phyloP scores from a whole-genome alignment of 2,329 filamentous ascomycete species.

The Colletotrichum magnum region DNA sequence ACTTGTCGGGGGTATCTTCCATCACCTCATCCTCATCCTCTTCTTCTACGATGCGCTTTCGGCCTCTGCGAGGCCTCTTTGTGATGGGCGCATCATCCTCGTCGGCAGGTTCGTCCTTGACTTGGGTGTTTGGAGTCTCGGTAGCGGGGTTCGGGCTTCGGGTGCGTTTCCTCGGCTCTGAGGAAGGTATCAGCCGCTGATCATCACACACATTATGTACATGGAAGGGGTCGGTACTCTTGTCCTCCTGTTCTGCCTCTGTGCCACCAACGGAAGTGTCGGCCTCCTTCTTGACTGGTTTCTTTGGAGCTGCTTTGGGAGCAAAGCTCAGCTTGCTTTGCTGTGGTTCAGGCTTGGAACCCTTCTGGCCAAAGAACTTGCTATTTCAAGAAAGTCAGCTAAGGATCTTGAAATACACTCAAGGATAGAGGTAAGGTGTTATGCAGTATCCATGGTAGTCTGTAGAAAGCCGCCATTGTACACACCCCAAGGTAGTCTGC shows the following conservation, averaged over 20 bases:
- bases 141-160: constrained; percentile 46
- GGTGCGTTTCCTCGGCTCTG: constrained; percentile 64
- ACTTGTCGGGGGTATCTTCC: constrained; percentile 49
- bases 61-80: constrained; percentile 68
- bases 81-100: constrained; percentile 71
- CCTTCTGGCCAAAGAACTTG: constrained; percentile 86
- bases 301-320: constrained; percentile 61
- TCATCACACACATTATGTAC: neutral
- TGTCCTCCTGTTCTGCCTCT: constrained; percentile 53
- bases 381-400: constrained; percentile 60
- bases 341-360: constrained; percentile 70
- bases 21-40: constrained; percentile 66
- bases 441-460: neutral
- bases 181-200: neutral
- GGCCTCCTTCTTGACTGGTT: constrained; percentile 52
- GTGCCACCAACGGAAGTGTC: constrained; percentile 45
- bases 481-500: constrained; percentile 82
- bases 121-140: constrained; percentile 43
- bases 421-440: neutral
- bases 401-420: neutral
- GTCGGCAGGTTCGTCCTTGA: constrained; percentile 54
- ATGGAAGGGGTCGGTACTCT: neutral
- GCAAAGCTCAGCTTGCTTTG: constrained; percentile 87
- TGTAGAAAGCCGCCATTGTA: constrained; percentile 41
- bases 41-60: constrained; percentile 59